Conservation (phyloP, 164 flowering plant species). For the Tinospora cordifolia region DNA sequence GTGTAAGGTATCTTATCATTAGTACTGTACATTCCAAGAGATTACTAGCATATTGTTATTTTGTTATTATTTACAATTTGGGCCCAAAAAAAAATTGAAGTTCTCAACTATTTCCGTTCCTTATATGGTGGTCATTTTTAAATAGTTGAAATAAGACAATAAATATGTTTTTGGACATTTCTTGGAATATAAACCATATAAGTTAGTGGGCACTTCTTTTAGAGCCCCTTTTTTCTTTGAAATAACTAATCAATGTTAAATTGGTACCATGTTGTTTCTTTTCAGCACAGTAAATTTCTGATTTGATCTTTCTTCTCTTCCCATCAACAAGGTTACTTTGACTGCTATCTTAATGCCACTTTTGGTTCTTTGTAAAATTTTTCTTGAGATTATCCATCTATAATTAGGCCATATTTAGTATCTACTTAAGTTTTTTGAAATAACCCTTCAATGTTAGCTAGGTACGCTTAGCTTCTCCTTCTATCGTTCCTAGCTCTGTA, state of each 20-base stretch:
- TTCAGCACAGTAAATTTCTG: slow-evolving; percentile 1
- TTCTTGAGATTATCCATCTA: not conserved
- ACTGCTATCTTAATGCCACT: slow-evolving; percentile 9
- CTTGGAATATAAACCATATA: not conserved
- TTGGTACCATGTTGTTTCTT: not conserved
- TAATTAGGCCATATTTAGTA: slow-evolving; percentile 11
- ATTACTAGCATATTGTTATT: too few species aligned
- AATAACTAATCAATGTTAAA: slow-evolving; percentile 6
- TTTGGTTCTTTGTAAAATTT: slow-evolving; percentile 3
- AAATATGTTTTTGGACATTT: not conserved
- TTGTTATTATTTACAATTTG: too few species aligned
- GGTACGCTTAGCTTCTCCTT: not conserved
- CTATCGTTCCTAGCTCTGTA: not conserved
- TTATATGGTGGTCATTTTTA: too few species aligned
- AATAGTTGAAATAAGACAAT: not conserved
- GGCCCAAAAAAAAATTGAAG: too few species aligned
- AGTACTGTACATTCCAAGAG: too few species aligned
- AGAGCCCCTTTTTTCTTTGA: not conserved
- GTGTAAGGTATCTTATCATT: too few species aligned
- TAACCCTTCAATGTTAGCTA: not conserved
- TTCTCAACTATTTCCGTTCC: too few species aligned
- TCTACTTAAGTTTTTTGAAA: slow-evolving; percentile 1
- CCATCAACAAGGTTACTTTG: slow-evolving; percentile 8
- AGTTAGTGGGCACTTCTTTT: slow-evolving; percentile 1
- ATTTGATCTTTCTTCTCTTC: slow-evolving; percentile 3